Evolutionary conservation across 306 rosid genomes (phyloP), one percentile per base, ranked within the genome.

Genomic region (Castanopsis chinensis): DNA sequence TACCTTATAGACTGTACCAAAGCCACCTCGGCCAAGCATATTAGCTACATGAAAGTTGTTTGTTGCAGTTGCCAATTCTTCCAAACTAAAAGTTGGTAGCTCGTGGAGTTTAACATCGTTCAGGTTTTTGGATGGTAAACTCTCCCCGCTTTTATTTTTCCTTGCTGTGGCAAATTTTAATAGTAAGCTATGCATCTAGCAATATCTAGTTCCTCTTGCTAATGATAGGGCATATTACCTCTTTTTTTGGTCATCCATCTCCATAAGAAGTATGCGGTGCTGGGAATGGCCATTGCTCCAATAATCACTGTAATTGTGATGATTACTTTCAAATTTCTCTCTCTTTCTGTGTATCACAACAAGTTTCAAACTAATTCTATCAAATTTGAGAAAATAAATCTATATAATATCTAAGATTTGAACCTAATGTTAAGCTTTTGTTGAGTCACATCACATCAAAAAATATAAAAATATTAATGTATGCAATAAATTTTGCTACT

Each of bases 11-110:
- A 77, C 69, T 0, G 45, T 28, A 54, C 81, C 81, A 67, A 77
- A 77, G 14, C 81, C 75, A 6, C 81, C 81, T 4, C 61, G 11
- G 0, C 78, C 85, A 23, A 76, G 74, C 53, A 19, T 76, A 43
- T 76, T 76, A 2, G 18, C 20, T 37, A 2, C 3, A 13, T 71
- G 73, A 15, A 81, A 71, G 5, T 63, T 23, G 27, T 76, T 61
- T 14, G 81, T 71, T 35, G 85, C 74, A 63, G 7, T 53, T 23
- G 32, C 76, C 0, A 78, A 1, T 49, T 56, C 33, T n/a, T 57
- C 49, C 43, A 58, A 58, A 13, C 65, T 61, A 19, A 27, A 77
- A 45, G 30, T 27, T 1, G 80, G 74, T 1, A 77, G 15, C 67
- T 78, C 71, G 1, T 43, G 15, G 5, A 45, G 21, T 78, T 71